These are phyloP conservation scores for Boletus rubropictus DNA, from an alignment of 768 basidiomycete genomes.

Conservation along the genomic window DNA sequence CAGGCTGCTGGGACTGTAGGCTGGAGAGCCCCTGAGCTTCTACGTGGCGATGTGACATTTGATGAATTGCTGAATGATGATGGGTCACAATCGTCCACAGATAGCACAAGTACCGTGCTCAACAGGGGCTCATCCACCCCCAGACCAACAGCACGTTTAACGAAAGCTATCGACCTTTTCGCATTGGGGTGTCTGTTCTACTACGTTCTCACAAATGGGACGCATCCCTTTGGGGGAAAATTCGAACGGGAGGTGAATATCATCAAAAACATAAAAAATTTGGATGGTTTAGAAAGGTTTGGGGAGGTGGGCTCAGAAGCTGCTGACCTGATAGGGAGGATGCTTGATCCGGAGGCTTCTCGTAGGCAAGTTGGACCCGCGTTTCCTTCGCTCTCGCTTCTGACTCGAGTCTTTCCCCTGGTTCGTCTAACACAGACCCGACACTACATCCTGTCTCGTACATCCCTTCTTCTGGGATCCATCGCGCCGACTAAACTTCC, in stretches of 20 bases:
- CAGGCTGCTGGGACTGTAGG: slow-evolving; percentile 92
- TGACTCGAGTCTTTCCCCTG: background rate
- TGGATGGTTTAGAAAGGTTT: slow-evolving; percentile 69
- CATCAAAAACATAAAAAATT: slow-evolving; percentile 66
- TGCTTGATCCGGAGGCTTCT: slow-evolving; percentile 74
- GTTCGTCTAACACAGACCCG: slow-evolving; percentile 50
- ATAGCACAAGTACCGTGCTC: slow-evolving; percentile 51
- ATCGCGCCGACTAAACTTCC: slow-evolving; percentile 76
- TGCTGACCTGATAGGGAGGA: slow-evolving; percentile 65
- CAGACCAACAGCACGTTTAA: slow-evolving; percentile 57
- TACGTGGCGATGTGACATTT: slow-evolving; percentile 89
- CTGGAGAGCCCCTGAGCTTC: slow-evolving; percentile 95
- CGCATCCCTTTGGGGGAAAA: slow-evolving; percentile 90
- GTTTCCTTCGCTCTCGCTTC: background rate
- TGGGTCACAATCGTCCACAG: slow-evolving; percentile 59
- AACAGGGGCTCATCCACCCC: slow-evolving; percentile 14
- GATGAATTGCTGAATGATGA: slow-evolving; percentile 68
- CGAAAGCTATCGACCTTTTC: slow-evolving; percentile 95
- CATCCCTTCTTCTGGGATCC: slow-evolving; percentile 99
- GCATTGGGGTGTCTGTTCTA: slow-evolving; percentile 94
- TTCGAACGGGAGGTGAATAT: slow-evolving; percentile 96
- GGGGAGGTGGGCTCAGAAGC: slow-evolving; percentile 96
- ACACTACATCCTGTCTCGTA: slow-evolving; percentile 77
- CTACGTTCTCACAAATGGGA: slow-evolving; percentile 83
- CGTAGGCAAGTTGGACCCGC: slow-evolving; percentile 52